Conservation (phyloP, 1,284 basidiomycete species). For the Inonotus obliquus region DNA sequence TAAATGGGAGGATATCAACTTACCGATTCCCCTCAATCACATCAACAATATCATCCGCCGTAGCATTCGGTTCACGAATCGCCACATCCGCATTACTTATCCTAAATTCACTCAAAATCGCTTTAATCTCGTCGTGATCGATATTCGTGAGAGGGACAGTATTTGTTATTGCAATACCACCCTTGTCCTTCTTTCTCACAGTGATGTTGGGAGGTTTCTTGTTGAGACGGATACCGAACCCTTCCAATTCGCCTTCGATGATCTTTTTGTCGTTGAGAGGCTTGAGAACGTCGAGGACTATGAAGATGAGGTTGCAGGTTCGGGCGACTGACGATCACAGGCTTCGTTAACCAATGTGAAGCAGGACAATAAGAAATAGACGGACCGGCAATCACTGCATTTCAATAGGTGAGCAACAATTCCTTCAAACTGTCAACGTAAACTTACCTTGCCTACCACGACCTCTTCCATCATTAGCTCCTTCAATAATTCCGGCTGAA, state of each 20-base stretch:
- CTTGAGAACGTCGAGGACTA: conserved; percentile 96
- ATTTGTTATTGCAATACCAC: conserved; percentile 90
- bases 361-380: conserved; percentile 1
- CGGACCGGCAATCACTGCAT: conserved; percentile 77
- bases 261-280: conserved; percentile 92
- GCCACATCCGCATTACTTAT: conserved; percentile 90
- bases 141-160: conserved; percentile 97
- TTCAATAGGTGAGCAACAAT: conserved; percentile 11
- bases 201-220: conserved; percentile 90
- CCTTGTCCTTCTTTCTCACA: conserved; percentile 92
- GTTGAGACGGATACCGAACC: conserved; percentile 95
- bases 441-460: conserved; percentile 88
- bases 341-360: conserved; percentile 8
- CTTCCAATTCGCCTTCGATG: conserved; percentile 91
- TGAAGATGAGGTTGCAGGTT: conserved; percentile 98
- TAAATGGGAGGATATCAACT: conserved; percentile 19
- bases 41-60: conserved; percentile 96
- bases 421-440: not conserved
- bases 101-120: conserved; percentile 91
- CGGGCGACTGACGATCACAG: conserved; percentile 66
- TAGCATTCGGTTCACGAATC: conserved; percentile 91
- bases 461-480: conserved; percentile 97
- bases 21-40: conserved; percentile 90
- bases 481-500: conserved; percentile 95
- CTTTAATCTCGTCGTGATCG: conserved; percentile 94